phyloP scores from a whole-genome alignment of 768 basidiomycete genomes.

The Xerocomus spinulosus region DNA sequence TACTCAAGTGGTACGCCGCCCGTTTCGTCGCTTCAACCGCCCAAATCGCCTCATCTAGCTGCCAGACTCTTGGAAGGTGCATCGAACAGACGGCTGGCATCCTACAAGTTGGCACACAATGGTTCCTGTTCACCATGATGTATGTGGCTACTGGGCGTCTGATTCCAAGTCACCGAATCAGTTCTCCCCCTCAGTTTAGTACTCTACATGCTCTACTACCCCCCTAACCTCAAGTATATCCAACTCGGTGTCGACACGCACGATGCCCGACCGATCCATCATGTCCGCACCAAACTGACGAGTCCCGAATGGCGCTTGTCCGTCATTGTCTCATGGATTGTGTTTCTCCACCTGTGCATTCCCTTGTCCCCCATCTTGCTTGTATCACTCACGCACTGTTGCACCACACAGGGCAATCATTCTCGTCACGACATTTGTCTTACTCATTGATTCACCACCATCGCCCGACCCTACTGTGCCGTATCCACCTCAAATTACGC shows the following conservation, averaged over 20 bases:
- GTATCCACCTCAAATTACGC: constrained; percentile 37
- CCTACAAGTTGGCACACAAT: constrained; percentile 76
- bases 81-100: constrained; percentile 79
- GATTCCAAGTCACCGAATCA: background rate
- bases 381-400: background rate
- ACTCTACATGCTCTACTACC: constrained; percentile 91
- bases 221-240: constrained; percentile 71
- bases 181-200: constrained; percentile 54
- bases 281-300: constrained; percentile 45
- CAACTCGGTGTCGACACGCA: constrained; percentile 40
- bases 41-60: background rate
- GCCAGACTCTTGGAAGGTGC: constrained; percentile 65
- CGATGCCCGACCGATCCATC: constrained; percentile 38
- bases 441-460: constrained; percentile 45
- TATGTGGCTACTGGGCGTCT: constrained; percentile 36
- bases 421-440: constrained; percentile 55
- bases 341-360: constrained; percentile 68
- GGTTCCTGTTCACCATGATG: constrained; percentile 83
- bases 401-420: constrained; percentile 35
- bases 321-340: constrained; percentile 66
- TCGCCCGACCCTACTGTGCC: constrained; percentile 34
- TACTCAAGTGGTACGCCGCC: constrained; percentile 55
- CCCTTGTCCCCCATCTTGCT: background rate
- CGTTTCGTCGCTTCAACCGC: background rate
- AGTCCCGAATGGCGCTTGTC: constrained; percentile 78